Evolutionary conservation across 345 rosid genomes (phyloP), one percentile per base, ranked within the genome.

Genomic region (Odontarrhena argentea): DNA sequence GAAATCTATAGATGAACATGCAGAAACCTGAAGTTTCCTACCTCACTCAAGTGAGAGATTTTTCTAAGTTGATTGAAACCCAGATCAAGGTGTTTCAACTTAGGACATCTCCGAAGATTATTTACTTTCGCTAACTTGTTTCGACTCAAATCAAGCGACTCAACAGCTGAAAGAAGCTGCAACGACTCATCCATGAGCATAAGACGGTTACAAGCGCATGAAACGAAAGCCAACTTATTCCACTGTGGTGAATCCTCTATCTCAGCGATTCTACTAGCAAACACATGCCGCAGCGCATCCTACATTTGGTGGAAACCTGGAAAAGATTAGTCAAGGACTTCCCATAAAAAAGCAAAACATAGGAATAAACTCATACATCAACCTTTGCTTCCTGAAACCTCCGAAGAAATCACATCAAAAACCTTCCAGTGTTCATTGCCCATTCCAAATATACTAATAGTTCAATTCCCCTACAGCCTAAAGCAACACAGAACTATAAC

Each of bases 101-200:
- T 91, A 72, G 76, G 63, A 74, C 97, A 91, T 60, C 74, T 88
- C 58, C 88, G 77, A 56, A 94, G 91, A 81, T 87, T 88, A 85
- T 89, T 93, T 74, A 91, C 84, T 81, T 87, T 94, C 1, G 92
- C 79, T 68, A 94, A 85, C 86, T 81, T 88, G 84, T 94, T 94
- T 67, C 99, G 81, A 74, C 99, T 94, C 73, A 94, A 84, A 82
- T 94, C 99, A 62, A 91, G 97, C 41, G 91, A 88, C 82, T 91
- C 96, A 59, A 94, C 93, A 40, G 82, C 86, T 53, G 99, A 96
- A 75, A 94, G 96, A 77, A 94, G 99, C 53, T 88, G 97, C 85
- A 94, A 77, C 5, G 97, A 91, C 78, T 91, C 99, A 51, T 94
- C 99, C 99, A 94, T 94, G 77, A 94, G 69, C 76, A 94, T 68